Conservation (phyloP, 73 alveolate genomes). For the Paraurostyla sp. region DNA sequence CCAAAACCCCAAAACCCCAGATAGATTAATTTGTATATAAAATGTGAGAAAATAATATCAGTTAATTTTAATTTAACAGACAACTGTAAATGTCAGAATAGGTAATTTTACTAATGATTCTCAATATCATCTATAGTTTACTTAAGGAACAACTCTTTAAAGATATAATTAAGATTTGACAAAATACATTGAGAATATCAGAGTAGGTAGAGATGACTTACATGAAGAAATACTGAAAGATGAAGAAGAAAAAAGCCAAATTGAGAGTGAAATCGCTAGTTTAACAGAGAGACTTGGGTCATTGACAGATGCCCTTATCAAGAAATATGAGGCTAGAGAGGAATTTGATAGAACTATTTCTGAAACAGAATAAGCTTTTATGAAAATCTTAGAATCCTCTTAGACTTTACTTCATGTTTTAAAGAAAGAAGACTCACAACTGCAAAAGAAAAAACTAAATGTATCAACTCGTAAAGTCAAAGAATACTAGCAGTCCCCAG, state of each 20-base stretch:
- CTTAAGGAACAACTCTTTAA: conserved; percentile 72
- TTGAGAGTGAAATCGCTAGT: conserved; percentile 64
- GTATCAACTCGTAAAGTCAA: conserved; percentile 49
- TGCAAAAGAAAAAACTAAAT: conserved; percentile 63
- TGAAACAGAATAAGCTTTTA: conserved; percentile 80
- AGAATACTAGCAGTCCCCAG: conserved; percentile 10
- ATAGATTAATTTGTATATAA: neutral
- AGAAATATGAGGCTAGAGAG: conserved; percentile 68
- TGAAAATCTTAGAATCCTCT: conserved; percentile 87
- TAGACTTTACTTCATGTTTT: conserved; percentile 91
- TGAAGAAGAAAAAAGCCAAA: conserved; percentile 49
- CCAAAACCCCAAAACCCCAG: conserved; percentile 44
- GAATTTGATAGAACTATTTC: conserved; percentile 79
- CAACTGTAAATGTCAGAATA: conserved; percentile 20
- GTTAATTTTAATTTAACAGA: conserved; percentile 23
- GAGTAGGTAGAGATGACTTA: conserved; percentile 64
- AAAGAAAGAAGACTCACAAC: conserved; percentile 76
- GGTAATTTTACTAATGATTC: neutral
- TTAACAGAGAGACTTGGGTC: conserved; percentile 56
- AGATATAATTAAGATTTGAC: conserved; percentile 64
- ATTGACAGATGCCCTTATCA: conserved; percentile 46
- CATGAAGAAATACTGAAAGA: conserved; percentile 53
- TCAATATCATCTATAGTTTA: conserved; percentile 1
- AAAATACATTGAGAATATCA: conserved; percentile 61
- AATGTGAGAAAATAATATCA: neutral